Conservation (phyloP, 345 rosid genomes). For the Pistacia vera region DNA sequence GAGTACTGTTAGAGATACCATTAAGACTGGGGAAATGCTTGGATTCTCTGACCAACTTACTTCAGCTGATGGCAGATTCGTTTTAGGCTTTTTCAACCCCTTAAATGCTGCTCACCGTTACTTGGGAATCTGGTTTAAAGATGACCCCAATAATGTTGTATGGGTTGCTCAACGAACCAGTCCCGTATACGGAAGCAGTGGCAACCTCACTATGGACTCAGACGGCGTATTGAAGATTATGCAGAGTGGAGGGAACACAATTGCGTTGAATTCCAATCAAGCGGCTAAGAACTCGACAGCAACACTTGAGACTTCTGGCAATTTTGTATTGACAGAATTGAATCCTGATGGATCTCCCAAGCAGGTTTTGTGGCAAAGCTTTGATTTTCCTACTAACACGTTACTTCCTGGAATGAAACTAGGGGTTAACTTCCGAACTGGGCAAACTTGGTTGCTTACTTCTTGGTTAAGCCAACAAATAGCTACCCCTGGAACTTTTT, state of each 20-base stretch:
- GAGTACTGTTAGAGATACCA: neutral
- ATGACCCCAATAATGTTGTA: neutral
- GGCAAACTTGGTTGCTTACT: neutral
- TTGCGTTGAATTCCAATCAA: neutral
- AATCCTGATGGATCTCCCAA: constrained; percentile 15
- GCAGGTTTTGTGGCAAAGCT: neutral
- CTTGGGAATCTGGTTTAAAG: neutral
- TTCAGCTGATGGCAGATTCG: neutral
- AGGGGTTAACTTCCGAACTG: neutral
- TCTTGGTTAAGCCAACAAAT: neutral
- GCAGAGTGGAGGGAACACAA: neutral
- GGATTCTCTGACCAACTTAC: neutral
- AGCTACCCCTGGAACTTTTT: neutral
- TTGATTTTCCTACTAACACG: neutral
- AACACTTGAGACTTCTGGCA: neutral
- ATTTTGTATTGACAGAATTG: constrained; percentile 2
- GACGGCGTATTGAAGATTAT: neutral
- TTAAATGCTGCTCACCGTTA: neutral
- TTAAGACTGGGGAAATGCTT: neutral
- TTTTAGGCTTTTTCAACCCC: neutral
- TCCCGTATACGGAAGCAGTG: neutral
- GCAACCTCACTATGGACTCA: neutral
- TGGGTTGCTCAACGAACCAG: neutral
- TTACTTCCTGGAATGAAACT: neutral
- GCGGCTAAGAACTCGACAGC: neutral